phyloP scores from a whole-genome alignment of 176 grass and related monocot species.

The Triticum monococcum region DNA sequence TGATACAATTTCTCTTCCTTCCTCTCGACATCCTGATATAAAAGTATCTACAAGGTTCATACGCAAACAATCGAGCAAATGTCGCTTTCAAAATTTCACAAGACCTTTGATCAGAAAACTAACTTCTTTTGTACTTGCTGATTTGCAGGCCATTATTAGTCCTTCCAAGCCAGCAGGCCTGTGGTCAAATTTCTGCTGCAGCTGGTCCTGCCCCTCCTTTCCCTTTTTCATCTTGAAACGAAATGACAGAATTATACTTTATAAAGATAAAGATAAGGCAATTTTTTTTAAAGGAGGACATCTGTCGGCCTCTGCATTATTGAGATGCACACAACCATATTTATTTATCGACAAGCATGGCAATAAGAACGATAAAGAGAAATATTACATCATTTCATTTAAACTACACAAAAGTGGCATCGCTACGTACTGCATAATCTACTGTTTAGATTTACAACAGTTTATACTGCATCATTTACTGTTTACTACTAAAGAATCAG shows the following conservation, averaged over 20 bases:
- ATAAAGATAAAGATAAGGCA: neutral
- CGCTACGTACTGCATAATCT: neutral
- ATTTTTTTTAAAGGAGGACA: neutral
- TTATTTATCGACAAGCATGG: neutral
- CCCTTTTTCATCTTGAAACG: constrained; percentile 8
- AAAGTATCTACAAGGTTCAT: neutral
- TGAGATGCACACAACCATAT: neutral
- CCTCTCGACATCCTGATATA: neutral
- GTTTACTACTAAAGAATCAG: neutral
- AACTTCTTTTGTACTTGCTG: constrained; percentile 58
- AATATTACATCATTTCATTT: neutral
- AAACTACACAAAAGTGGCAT: neutral
- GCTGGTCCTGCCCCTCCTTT: constrained; percentile 35
- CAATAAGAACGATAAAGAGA: neutral
- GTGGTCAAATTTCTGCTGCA: constrained; percentile 40
- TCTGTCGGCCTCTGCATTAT: neutral
- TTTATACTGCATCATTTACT: neutral
- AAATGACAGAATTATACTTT: neutral
- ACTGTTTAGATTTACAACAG: neutral
- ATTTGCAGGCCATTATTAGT: constrained; percentile 52
- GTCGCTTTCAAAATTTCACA: neutral
- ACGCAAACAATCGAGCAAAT: neutral
- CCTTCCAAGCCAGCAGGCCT: constrained; percentile 61
- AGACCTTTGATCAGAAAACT: constrained; percentile 18
- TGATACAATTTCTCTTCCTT: constrained; percentile 7